phyloP scores from a whole-genome alignment of 345 rosid species.

The Euphorbia peplus region DNA sequence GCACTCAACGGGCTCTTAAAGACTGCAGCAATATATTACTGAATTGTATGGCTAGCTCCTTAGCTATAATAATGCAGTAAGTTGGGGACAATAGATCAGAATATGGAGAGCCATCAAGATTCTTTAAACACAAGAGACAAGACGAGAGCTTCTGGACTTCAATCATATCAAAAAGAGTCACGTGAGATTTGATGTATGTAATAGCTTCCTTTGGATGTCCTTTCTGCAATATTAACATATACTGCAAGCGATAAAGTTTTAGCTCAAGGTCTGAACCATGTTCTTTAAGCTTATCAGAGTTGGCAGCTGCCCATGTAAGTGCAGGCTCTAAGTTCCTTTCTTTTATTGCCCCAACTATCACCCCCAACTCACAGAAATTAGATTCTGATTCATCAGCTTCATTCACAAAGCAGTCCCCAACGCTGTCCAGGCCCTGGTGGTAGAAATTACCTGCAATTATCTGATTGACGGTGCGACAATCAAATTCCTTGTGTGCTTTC shows the following conservation, averaged over 20 bases:
- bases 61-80: constrained; percentile 37
- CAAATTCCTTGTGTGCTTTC: constrained; percentile 61
- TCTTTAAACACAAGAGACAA: constrained; percentile 44
- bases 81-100: constrained; percentile 37
- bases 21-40: constrained; percentile 52
- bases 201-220: constrained; percentile 51
- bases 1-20: constrained; percentile 46
- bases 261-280: constrained; percentile 60
- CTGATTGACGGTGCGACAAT: constrained; percentile 49
- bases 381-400: constrained; percentile 49
- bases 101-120: constrained; percentile 46
- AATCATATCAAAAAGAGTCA: constrained; percentile 37
- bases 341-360: constrained; percentile 56
- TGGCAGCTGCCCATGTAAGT: constrained; percentile 47
- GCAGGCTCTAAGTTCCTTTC: constrained; percentile 58
- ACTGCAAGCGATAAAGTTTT: constrained; percentile 63
- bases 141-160: constrained; percentile 48
- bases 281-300: constrained; percentile 52
- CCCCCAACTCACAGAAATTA: constrained; percentile 54
- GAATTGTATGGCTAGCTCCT: constrained; percentile 49
- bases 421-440: constrained; percentile 56
- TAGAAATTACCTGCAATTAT: constrained; percentile 63
- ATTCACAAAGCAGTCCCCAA: constrained; percentile 57
- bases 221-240: constrained; percentile 47
- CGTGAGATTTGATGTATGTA: constrained; percentile 46